These are phyloP conservation scores for Lentinus tigrinus DNA, from an alignment of 768 basidiomycete genomes.

Conservation along the genomic window DNA sequence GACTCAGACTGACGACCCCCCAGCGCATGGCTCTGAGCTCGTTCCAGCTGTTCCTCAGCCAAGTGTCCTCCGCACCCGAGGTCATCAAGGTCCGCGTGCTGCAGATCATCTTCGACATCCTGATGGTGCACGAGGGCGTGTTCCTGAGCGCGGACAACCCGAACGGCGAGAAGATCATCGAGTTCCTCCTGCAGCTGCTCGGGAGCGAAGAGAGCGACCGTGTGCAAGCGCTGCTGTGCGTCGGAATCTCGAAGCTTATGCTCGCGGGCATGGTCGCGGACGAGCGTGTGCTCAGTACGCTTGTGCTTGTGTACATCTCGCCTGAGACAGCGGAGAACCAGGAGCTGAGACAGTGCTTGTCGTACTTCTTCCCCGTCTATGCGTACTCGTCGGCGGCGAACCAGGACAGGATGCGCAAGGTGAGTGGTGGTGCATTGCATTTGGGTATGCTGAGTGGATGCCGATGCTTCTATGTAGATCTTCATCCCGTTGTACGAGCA, in stretches of 20 bases:
- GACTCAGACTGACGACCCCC: not conserved
- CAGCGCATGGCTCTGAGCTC: constrained; percentile 63
- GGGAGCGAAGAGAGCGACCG: constrained; percentile 55
- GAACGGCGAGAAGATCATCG: constrained; percentile 56
- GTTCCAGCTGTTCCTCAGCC: constrained; percentile 80
- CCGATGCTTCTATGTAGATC: constrained; percentile 43
- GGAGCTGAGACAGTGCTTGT: constrained; percentile 79
- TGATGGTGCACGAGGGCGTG: constrained; percentile 78
- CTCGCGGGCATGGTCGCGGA: constrained; percentile 75
- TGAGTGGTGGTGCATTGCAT: constrained; percentile 36
- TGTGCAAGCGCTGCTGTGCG: constrained; percentile 69
- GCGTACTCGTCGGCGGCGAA: constrained; percentile 77
- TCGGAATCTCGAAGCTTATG: constrained; percentile 86
- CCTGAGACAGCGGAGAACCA: constrained; percentile 81
- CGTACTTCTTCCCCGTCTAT: constrained; percentile 84
- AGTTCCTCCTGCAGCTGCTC: constrained; percentile 59
- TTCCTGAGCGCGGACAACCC: constrained; percentile 49
- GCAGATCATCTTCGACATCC: constrained; percentile 81
- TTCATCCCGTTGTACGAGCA: constrained; percentile 68
- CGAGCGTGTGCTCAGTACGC: constrained; percentile 55
- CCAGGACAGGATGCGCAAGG: constrained; percentile 69
- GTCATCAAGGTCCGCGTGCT: constrained; percentile 66
- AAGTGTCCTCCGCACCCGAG: constrained; percentile 64
- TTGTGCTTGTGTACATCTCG: constrained; percentile 68
- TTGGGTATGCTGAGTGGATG: not conserved